phyloP scores from a whole-genome alignment of 371 early-diverging fungal genomes.

The Chytridium lagenaria region DNA sequence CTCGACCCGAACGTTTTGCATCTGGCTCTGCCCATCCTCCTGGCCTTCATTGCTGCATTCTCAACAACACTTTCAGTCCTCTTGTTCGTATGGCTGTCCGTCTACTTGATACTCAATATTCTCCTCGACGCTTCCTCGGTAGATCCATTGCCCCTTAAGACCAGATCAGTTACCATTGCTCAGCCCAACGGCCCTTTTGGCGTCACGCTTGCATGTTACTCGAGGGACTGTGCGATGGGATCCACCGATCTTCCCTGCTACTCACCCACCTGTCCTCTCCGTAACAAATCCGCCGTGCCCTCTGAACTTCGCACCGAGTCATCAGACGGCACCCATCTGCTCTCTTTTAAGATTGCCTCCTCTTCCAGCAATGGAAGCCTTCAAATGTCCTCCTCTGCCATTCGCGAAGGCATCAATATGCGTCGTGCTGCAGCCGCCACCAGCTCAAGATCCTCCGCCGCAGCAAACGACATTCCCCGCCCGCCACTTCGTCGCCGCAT shows the following conservation, averaged over 20 bases:
- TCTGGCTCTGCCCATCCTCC: no score
- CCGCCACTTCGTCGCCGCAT: slow-evolving; percentile 15
- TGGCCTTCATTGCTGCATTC: no score
- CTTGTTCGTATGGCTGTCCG: not conserved
- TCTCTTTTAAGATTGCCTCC: not conserved
- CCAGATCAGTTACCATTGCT: not conserved
- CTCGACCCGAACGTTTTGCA: no score
- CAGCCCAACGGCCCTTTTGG: not conserved
- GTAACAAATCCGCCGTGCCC: not conserved
- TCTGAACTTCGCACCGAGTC: not conserved
- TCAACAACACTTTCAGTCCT: no score
- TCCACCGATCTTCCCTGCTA: slow-evolving; percentile 2
- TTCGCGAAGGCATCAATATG: not conserved
- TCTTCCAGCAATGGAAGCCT: not conserved
- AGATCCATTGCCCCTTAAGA: not conserved
- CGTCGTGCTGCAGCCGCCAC: not conserved
- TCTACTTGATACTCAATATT: not conserved
- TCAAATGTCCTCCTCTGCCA: not conserved
- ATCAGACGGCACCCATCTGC: not conserved
- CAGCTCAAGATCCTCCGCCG: not conserved
- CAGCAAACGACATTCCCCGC: not conserved
- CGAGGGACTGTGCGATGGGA: slow-evolving; percentile 1
- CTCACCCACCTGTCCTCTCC: slow-evolving; percentile 12
- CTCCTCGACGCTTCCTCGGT: not conserved
- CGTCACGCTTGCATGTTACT: not conserved